Conservation (phyloP, 2,329 filamentous ascomycete species). For the Verticillium zaregamsianum region DNA sequence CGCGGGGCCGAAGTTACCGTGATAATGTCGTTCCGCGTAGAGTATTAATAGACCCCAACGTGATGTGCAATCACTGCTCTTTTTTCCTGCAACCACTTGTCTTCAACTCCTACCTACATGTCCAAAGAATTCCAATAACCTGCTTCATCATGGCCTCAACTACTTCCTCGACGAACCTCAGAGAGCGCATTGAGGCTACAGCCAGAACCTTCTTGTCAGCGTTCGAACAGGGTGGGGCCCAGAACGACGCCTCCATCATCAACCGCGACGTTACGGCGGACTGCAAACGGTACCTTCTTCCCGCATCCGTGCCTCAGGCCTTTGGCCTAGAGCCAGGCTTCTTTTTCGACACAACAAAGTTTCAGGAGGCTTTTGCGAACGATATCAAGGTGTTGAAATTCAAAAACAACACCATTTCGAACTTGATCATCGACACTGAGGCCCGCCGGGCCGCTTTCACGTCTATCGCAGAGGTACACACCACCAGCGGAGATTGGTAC, state of each 20-base stretch:
- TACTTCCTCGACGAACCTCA: background rate
- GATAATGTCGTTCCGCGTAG: no score
- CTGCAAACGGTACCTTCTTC: constrained; percentile 5
- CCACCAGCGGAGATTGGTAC: background rate
- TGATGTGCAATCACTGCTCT: no score
- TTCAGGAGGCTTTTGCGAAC: background rate
- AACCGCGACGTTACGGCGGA: constrained; percentile 6
- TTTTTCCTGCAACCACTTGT: no score
- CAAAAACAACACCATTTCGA: background rate
- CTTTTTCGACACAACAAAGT: background rate
- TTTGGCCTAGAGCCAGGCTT: constrained; percentile 1
- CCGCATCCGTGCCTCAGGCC: background rate
- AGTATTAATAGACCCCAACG: no score
- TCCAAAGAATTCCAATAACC: background rate
- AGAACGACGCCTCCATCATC: constrained; percentile 6
- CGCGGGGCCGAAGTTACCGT: no score
- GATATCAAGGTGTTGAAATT: constrained; percentile 2
- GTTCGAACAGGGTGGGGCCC: background rate
- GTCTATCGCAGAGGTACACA: background rate
- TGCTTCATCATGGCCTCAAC: constrained; percentile 3
- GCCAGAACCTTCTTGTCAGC: constrained; percentile 1
- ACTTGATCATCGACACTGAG: constrained; percentile 8
- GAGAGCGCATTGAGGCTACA: constrained; percentile 2
- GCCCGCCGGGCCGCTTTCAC: constrained; percentile 5
- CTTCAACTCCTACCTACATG: background rate